Percentiles rank a stretch among this genome's conserved stretches.
These are phyloP conservation scores for Fusarium marasasianum DNA, from an alignment of 2,329 filamentous ascomycete species.

Conservation along the genomic window DNA sequence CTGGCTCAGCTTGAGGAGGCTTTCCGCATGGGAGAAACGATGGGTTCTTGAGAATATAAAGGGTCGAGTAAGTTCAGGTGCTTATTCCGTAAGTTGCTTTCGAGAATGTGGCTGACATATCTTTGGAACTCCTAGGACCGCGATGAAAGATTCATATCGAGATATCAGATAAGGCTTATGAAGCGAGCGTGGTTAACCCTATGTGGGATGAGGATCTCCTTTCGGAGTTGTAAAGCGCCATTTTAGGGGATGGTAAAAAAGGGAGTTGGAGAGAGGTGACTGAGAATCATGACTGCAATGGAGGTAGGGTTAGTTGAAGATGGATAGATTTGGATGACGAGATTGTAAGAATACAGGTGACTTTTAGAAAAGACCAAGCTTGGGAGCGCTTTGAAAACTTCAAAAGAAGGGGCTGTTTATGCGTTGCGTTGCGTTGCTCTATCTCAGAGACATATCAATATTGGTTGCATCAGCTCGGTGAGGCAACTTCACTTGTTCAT, in stretches of 20 bases:
- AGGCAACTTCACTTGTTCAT: neutral
- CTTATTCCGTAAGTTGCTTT: accelerated
- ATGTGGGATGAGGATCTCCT: no score
- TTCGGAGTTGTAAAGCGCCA: accelerated
- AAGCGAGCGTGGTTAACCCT: accelerated
- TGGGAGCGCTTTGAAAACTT: accelerated
- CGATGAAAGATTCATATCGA: neutral
- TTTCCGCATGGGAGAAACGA: neutral
- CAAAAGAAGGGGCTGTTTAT: accelerated
- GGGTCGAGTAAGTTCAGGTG: accelerated
- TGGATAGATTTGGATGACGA: neutral
- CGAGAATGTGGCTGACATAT: neutral
- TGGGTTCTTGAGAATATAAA: neutral
- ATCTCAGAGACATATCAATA: neutral
- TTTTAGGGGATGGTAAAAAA: accelerated
- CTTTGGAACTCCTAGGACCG: no score
- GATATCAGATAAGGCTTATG: neutral
- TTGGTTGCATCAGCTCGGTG: accelerated
- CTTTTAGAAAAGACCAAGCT: accelerated
- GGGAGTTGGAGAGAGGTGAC: neutral
- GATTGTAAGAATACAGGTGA: accelerated
- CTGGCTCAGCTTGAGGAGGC: neutral
- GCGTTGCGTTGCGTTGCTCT: accelerated
- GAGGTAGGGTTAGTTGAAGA: neutral
- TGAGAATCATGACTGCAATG: neutral